Evolutionary conservation across 2,329 filamentous ascomycete species (phyloP).

Genomic region (Talaromyces verruculosus): DNA sequence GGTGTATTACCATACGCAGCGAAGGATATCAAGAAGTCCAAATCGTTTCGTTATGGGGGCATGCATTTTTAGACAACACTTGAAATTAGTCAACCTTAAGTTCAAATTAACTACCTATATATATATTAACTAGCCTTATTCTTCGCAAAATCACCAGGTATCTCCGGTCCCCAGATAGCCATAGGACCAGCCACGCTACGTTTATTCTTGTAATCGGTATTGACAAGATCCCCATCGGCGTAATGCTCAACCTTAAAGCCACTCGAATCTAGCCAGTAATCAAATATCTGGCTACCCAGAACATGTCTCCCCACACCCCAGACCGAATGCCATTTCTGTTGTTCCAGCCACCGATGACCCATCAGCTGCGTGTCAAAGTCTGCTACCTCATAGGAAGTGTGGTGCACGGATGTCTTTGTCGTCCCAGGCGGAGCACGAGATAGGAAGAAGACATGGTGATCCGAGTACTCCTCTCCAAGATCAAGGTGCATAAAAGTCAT

Average conservation of each 20-base stretch:
- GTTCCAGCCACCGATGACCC: slow-evolving; percentile 67
- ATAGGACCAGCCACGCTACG: slow-evolving; percentile 43
- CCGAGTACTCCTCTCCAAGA: slow-evolving; percentile 49
- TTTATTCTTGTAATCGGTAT: slow-evolving; percentile 53
- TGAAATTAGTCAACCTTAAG: background rate
- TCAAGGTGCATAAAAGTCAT: slow-evolving; percentile 58
- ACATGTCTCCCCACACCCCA: slow-evolving; percentile 73
- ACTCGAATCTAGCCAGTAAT: slow-evolving; percentile 68
- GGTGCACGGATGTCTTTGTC: slow-evolving; percentile 58
- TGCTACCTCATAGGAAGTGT: slow-evolving; percentile 68
- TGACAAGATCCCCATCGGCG: slow-evolving; percentile 67
- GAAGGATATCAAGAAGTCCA: background rate
- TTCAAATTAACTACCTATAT: background rate
- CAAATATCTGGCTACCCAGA: slow-evolving; percentile 69
- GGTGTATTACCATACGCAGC: no score
- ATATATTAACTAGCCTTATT: slow-evolving; percentile 12
- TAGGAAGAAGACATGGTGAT: slow-evolving; percentile 60
- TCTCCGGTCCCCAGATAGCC: slow-evolving; percentile 46
- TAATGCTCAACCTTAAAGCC: slow-evolving; percentile 69
- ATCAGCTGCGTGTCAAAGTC: slow-evolving; percentile 70
- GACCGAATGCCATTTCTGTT: slow-evolving; percentile 62
- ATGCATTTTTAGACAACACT: background rate
- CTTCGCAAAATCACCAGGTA: slow-evolving; percentile 30
- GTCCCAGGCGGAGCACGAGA: slow-evolving; percentile 29
- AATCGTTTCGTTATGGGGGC: background rate